Percentiles rank a stretch among this genome's conserved stretches.
These are phyloP conservation scores for Mycena polygramma DNA, from an alignment of 768 basidiomycete species.

Conservation along the genomic window DNA sequence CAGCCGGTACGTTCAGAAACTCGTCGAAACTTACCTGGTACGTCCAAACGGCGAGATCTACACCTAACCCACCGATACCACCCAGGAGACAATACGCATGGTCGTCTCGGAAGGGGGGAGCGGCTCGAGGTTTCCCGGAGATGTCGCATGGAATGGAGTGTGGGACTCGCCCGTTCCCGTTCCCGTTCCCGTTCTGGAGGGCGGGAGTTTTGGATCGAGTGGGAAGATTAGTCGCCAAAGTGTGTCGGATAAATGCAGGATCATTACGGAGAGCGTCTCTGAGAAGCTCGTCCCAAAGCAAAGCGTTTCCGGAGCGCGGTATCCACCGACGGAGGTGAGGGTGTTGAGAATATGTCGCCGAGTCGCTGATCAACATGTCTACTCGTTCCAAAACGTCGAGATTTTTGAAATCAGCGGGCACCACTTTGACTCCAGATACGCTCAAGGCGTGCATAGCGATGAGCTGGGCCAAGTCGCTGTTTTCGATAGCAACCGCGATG, in stretches of 20 bases:
- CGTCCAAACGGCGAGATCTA: constrained; percentile 26
- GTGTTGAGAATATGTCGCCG: not conserved
- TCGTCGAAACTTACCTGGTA: not conserved
- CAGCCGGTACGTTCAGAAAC: not conserved
- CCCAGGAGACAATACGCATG: constrained; percentile 10
- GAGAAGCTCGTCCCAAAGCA: constrained; percentile 16
- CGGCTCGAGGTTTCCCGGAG: not conserved
- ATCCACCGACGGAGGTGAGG: constrained; percentile 29
- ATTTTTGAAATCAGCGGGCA: not conserved
- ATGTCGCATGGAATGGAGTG: not conserved
- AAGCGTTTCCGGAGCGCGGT: constrained; percentile 16
- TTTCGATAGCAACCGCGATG: constrained; percentile 15
- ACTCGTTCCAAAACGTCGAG: not conserved
- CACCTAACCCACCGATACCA: constrained; percentile 21
- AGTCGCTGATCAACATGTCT: constrained; percentile 22
- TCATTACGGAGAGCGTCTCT: not conserved
- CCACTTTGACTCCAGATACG: not conserved
- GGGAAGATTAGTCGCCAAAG: not conserved
- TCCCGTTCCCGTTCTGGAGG: not conserved
- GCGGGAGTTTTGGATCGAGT: not conserved
- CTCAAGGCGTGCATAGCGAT: not conserved
- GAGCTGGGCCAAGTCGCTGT: not conserved
- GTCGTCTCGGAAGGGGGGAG: constrained; percentile 13
- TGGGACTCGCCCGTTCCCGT: not conserved
- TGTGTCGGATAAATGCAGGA: constrained; percentile 11